Base-by-base conservation (phyloP, 805 yeast genomes). In the Candida insectorum region DNA sequence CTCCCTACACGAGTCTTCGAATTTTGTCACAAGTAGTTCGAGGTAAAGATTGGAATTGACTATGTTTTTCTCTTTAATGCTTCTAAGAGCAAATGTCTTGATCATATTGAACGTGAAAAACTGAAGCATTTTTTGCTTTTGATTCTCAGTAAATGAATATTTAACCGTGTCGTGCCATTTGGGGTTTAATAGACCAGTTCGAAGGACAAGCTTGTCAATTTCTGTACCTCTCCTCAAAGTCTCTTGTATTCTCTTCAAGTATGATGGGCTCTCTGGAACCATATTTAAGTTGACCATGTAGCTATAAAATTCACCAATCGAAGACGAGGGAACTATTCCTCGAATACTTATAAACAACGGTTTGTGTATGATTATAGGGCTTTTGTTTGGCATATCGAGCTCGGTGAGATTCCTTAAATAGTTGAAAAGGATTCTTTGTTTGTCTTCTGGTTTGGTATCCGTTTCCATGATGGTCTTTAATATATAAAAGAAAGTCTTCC, bases 121-220 rank as follows among this genome's bases (percentile, higher is more conserved):
- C n/a, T 43, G 29, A n/a, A 51, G 35, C 65, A 65, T 62, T 35
- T 51, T 54, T 24, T 40, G 30, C 17, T 43, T 45, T 16, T 55
- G 57, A 5, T 16, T 25, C 4, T 37, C 47, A 6, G 36, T 23
- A 15, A 51, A 49, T 1, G 40, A 32, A 5, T 43, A 37, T 25
- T 38, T 41, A 16, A 53, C 45, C 0, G 56, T 48, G 36, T 62
- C 53, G 36, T 65, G 69, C 69, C 69, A 63, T 32, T 55, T 56
- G 4, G 69, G 54, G 21, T 53, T 43, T 5, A 59, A 30, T 31
- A 53, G 44, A 2, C 72, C 72, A 2, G 71, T 62, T 28, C 69
- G 43, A 6, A 52, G 54, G 4, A 62, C 51, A 33, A 54, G 56
- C 28, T 49, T 50, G 3, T 63, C 69, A 11, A 57, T 24, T 20